These are phyloP conservation scores for Coemansia sp. DNA, from an alignment of 371 early-diverging fungal genomes.

Conservation along the genomic window DNA sequence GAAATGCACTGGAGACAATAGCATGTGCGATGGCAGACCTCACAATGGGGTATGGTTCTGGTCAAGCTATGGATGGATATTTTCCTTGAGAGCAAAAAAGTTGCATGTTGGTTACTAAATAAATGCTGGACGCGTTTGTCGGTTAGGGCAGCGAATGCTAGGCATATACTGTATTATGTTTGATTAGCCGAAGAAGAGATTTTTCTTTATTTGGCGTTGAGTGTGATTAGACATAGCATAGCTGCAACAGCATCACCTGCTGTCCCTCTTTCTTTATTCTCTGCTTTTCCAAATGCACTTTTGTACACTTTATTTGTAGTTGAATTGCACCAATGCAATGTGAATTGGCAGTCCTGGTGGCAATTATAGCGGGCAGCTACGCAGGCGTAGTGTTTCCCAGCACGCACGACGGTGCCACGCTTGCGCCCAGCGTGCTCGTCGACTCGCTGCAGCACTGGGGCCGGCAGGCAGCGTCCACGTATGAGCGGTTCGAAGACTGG, in stretches of 20 bases:
- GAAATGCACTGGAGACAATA: too few species aligned
- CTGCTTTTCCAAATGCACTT: too few species aligned
- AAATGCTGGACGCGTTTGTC: too few species aligned
- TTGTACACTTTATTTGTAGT: too few species aligned
- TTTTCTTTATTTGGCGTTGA: background rate
- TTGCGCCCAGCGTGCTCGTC: background rate
- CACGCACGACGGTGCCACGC: background rate
- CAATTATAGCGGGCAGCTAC: background rate
- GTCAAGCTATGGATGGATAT: too few species aligned
- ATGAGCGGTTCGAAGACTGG: conserved; percentile 39
- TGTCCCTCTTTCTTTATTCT: background rate
- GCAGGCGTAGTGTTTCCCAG: background rate
- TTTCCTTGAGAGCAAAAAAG: too few species aligned
- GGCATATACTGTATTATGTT: background rate
- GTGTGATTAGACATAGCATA: background rate
- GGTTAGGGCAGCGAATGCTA: background rate
- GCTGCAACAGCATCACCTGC: background rate
- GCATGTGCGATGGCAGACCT: too few species aligned
- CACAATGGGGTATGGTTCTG: too few species aligned
- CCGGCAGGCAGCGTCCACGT: conserved; percentile 24
- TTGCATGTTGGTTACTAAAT: too few species aligned
- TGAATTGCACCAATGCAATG: too few species aligned
- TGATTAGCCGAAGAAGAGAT: background rate
- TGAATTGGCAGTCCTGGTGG: too few species aligned
- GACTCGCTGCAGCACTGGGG: conserved; percentile 13